Percentiles rank a stretch among this genome's conserved stretches.
These are phyloP conservation scores for Nannochloris sp. DNA, from an alignment of 139 green algal genomes.

Conservation along the genomic window DNA sequence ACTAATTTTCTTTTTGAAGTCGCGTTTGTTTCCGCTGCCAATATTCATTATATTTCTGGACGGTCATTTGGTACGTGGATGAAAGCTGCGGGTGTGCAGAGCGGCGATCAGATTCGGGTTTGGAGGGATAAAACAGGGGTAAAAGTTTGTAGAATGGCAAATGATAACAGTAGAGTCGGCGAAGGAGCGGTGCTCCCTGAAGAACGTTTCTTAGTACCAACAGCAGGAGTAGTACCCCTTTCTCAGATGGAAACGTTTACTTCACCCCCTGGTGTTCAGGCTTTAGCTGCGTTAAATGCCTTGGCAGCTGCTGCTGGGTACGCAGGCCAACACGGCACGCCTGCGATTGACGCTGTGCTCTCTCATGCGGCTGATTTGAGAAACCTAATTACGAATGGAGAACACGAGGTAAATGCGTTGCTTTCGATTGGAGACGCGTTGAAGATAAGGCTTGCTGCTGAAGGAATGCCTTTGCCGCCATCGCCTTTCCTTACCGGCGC, in stretches of 20 bases:
- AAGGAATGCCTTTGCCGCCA: background rate
- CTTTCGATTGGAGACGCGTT: too few relatives aligned
- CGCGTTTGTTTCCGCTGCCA: constrained; percentile 17
- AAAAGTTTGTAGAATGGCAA: background rate
- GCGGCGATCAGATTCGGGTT: background rate
- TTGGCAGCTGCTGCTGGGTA: constrained; percentile 18
- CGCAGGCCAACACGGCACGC: constrained; percentile 20
- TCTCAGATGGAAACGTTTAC: background rate
- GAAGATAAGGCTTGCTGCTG: background rate
- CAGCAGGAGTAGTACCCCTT: background rate
- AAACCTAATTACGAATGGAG: background rate
- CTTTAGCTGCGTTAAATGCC: constrained; percentile 10
- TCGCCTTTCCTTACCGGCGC: background rate
- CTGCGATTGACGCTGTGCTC: constrained; percentile 22
- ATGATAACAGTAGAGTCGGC: too few relatives aligned
- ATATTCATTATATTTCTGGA: constrained; percentile 27
- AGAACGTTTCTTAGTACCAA: background rate
- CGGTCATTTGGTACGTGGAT: background rate
- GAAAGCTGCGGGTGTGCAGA: background rate
- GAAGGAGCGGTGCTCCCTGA: too few relatives aligned
- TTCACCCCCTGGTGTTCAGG: background rate
- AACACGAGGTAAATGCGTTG: too few relatives aligned
- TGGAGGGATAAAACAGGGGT: background rate
- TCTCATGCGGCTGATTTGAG: background rate
- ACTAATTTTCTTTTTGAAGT: constrained; percentile 16